These are phyloP conservation scores for Neurospora sublineolata DNA, from an alignment of 495 filamentous ascomycete genomes.

Conservation along the genomic window DNA sequence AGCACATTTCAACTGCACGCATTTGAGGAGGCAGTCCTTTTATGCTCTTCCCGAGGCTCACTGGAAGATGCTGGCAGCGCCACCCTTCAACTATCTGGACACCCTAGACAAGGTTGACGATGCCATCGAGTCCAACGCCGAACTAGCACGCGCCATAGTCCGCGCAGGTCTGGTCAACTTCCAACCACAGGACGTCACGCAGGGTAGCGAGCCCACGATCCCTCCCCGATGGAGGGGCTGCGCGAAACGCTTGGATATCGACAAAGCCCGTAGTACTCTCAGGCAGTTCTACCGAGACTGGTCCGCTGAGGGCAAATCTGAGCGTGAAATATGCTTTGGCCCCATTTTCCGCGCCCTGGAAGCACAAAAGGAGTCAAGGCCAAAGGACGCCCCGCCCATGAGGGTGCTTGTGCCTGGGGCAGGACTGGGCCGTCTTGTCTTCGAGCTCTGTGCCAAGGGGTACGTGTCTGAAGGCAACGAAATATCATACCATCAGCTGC, in stretches of 20 bases:
- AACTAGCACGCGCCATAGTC: slow-evolving; percentile 69
- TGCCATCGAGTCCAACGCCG: slow-evolving; percentile 79
- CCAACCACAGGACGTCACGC: slow-evolving; percentile 14
- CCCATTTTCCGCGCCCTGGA: slow-evolving; percentile 56
- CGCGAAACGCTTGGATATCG: slow-evolving; percentile 59
- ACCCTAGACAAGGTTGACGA: slow-evolving; percentile 69
- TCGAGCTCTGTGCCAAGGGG: slow-evolving; percentile 69
- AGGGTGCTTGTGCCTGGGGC: slow-evolving; percentile 81
- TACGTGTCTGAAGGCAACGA: slow-evolving; percentile 82
- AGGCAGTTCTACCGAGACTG: slow-evolving; percentile 94
- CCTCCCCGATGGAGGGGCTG: slow-evolving; percentile 49
- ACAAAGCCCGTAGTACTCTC: slow-evolving; percentile 83
- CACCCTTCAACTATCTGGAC: slow-evolving; percentile 71
- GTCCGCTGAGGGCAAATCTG: slow-evolving; percentile 62
- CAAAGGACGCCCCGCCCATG: slow-evolving; percentile 26
- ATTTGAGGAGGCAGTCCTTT: slow-evolving; percentile 78
- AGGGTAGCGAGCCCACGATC: slow-evolving; percentile 6
- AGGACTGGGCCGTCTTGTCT: slow-evolving; percentile 75
- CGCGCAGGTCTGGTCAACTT: slow-evolving; percentile 54
- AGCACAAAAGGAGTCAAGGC: slow-evolving; percentile 35
- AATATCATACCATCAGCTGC: slow-evolving; percentile 84
- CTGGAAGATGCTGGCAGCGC: slow-evolving; percentile 64
- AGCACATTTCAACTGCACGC: slow-evolving; percentile 79
- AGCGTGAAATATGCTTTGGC: slow-evolving; percentile 64
- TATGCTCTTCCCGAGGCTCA: slow-evolving; percentile 78